phyloP scores from a whole-genome alignment of 768 basidiomycete species.

The Russula lepida region DNA sequence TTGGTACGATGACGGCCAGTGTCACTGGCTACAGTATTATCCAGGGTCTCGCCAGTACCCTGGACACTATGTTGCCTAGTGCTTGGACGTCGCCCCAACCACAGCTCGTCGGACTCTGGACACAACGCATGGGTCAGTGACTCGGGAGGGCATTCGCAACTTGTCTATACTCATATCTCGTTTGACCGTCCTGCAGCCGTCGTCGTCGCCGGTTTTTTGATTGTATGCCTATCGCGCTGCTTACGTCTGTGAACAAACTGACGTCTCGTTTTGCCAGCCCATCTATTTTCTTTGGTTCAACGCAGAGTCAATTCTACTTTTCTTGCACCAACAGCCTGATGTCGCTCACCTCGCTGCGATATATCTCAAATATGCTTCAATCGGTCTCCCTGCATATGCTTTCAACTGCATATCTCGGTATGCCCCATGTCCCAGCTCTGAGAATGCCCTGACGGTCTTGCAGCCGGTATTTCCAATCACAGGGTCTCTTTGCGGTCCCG shows the following conservation, averaged over 20 bases:
- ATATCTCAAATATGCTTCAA: conserved; percentile 67
- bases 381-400: conserved; percentile 73
- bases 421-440: neutral
- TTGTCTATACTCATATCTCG: neutral
- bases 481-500: conserved; percentile 78
- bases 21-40: conserved; percentile 72
- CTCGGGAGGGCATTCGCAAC: neutral
- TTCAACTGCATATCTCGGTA: conserved; percentile 49
- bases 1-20: conserved; percentile 41
- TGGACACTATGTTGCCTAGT: conserved; percentile 90
- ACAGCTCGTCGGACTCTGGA: conserved; percentile 80
- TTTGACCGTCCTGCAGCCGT: conserved; percentile 39
- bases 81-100: conserved; percentile 91
- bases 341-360: conserved; percentile 68
- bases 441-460: neutral
- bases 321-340: conserved; percentile 71
- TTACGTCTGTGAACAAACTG: neutral
- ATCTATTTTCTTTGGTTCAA: conserved; percentile 74
- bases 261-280: conserved; percentile 28
- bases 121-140: conserved; percentile 73
- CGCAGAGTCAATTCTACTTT: conserved; percentile 69
- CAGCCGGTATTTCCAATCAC: conserved; percentile 75
- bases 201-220: conserved; percentile 46
- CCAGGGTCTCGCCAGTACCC: conserved; percentile 72
- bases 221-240: conserved; percentile 40